Evolutionary conservation across 2,329 filamentous ascomycete species (phyloP), one percentile per base, ranked within the genome.

Genomic region (Coleophoma crateriformis): DNA sequence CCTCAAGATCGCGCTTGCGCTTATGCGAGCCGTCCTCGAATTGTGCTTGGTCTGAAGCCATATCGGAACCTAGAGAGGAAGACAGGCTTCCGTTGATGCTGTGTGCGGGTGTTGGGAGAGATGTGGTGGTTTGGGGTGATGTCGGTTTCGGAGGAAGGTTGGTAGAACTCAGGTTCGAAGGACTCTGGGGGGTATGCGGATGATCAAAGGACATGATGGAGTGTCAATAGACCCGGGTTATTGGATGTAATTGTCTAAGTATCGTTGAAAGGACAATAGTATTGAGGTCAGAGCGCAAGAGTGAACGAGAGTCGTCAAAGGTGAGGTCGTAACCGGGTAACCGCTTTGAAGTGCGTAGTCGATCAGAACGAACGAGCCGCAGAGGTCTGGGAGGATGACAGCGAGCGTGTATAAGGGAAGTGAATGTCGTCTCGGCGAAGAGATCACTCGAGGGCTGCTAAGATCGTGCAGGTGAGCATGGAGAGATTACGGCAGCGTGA

Each of bases 151-250:
- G 50, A 34, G 56, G 50, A n/a, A 54, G 50, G 42, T 62, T 58
- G 70, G 71, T 60, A 68, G 69, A 58, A 68, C 79, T 77, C 64
- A 71, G 75, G 58, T 73, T 77, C 60, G 79, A 82, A 64, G 81
- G 81, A 66, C 81, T 85, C 73, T 84, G 81, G 65, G 82, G 82
- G 60, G 81, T 85, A 62, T 80, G 80, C 60, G 81, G 81, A 67
- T 84, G 80, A 74, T 64, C 58, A 56, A 79, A 82, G 70, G 79
- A 81, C 80, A 84, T 84, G 15, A 49, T 61, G 58, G 60, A 52
- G 40, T 40, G 34, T 27, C 14, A 11, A 10, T 48, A 17, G 33
- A 45, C 49, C 45, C 39, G 45, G 37, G 19, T 38, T 22, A 33
- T 8, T 22, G 13, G 20, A 27, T 27, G 27, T 10, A 27, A 27